Conservation (phyloP, 257 asterid species). For the Nicotiana noctiflora region DNA sequence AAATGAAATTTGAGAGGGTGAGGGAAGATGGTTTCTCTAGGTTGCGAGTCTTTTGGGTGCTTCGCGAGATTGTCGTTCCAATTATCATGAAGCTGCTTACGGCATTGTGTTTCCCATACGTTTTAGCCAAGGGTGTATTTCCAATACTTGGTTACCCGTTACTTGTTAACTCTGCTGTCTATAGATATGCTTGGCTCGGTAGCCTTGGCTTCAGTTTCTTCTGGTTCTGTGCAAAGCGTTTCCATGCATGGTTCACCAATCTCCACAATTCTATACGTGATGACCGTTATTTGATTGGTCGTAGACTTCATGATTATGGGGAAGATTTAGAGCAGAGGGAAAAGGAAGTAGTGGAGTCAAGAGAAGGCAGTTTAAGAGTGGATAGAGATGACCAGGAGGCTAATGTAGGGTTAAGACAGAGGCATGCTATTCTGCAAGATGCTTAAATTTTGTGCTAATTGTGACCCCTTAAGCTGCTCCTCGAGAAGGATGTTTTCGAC, state of each 20-base stretch:
- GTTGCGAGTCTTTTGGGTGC: constrained; percentile 85
- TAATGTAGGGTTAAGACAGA: constrained; percentile 49
- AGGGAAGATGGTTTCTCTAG: constrained; percentile 92
- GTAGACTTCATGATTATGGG: constrained; percentile 84
- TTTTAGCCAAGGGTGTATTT: constrained; percentile 78
- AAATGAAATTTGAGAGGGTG: constrained; percentile 82
- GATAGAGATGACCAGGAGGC: constrained; percentile 24
- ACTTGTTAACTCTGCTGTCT: constrained; percentile 85
- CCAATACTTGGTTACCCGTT: constrained; percentile 86
- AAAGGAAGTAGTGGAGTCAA: constrained; percentile 11
- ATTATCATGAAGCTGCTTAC: constrained; percentile 90
- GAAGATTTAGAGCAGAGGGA: constrained; percentile 37
- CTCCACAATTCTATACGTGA: constrained; percentile 95
- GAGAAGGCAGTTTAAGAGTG: constrained; percentile 19
- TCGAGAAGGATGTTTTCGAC: no score
- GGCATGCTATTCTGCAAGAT: constrained; percentile 46
- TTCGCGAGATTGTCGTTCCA: constrained; percentile 79
- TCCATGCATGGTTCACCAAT: constrained; percentile 91
- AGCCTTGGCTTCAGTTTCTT: constrained; percentile 67
- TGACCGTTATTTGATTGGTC: constrained; percentile 85
- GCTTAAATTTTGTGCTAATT: constrained; percentile 13
- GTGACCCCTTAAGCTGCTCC: neutral
- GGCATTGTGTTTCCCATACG: constrained; percentile 86
- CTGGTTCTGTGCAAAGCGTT: constrained; percentile 76
- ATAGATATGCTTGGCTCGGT: constrained; percentile 91